Percentiles rank a stretch among this genome's conserved stretches.
Evolutionary conservation across 2,329 filamentous ascomycete genomes (phyloP).

Genomic region (Nemania sp.): DNA sequence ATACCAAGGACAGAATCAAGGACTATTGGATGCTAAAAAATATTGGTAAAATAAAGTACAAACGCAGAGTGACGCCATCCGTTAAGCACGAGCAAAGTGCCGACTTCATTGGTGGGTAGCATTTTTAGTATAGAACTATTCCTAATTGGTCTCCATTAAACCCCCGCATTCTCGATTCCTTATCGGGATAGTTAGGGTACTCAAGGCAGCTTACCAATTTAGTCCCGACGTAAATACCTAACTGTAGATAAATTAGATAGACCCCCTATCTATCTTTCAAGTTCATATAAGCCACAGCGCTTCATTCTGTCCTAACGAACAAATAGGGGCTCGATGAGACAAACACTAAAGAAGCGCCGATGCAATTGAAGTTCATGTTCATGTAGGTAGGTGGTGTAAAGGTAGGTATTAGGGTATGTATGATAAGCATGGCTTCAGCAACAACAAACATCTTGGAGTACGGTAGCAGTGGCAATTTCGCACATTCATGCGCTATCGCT

Average conservation of each 20-base stretch:
- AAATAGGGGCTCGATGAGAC: no score
- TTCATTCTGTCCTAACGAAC: background rate
- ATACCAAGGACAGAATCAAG: no score
- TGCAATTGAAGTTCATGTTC: background rate
- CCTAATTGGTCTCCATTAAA: constrained; percentile 36
- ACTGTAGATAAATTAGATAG: background rate
- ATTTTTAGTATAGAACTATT: constrained; percentile 19
- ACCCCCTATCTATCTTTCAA: background rate
- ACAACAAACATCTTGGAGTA: background rate
- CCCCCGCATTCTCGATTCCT: constrained; percentile 26
- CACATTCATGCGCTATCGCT: constrained; percentile 28
- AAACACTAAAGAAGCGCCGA: background rate
- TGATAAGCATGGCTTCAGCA: background rate
- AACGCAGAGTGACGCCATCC: constrained; percentile 35
- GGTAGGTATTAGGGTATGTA: no score
- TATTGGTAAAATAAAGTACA: constrained; percentile 1
- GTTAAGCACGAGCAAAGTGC: background rate
- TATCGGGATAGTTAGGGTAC: background rate
- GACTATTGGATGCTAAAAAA: constrained; percentile 11
- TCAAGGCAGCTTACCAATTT: background rate
- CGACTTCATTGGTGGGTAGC: constrained; percentile 16
- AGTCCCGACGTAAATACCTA: background rate
- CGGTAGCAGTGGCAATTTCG: constrained; percentile 29
- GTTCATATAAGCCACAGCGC: background rate
- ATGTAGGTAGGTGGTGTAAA: no score